Conservation (phyloP, 139 green algal species). For the Chlamydomonas sp. region DNA sequence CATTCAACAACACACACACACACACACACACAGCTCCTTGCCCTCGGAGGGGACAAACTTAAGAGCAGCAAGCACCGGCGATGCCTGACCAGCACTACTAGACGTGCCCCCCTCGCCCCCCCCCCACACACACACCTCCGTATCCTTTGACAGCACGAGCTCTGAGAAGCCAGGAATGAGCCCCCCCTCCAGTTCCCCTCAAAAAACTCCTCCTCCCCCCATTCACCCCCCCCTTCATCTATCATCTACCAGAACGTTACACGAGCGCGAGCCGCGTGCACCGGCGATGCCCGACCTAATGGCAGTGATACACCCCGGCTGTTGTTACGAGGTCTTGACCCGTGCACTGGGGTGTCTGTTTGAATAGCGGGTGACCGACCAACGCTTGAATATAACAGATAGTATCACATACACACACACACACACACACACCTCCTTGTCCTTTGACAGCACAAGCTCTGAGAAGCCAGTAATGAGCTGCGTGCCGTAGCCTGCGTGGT, state of each 20-base stretch:
- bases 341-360: no score
- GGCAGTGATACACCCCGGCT: not conserved
- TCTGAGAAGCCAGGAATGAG: not conserved
- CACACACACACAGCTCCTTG: no score
- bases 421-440: not conserved
- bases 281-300: not conserved
- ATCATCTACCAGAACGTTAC: no score
- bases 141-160: not conserved
- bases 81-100: no score
- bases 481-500: conserved; percentile 16
- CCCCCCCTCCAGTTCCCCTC: not conserved
- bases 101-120: not conserved
- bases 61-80: no score
- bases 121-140: not conserved
- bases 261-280: no score
- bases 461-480: conserved; percentile 28
- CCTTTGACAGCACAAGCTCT: not conserved
- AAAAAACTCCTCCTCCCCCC: not conserved
- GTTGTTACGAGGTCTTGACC: no score
- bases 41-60: no score
- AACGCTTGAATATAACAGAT: not conserved
- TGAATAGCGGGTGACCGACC: not conserved
- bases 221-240: not conserved
- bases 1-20: no score
- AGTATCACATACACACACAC: no score